Evolutionary conservation across 208 protist species (phyloP).

Genomic region (Trypanosoma caninum): DNA sequence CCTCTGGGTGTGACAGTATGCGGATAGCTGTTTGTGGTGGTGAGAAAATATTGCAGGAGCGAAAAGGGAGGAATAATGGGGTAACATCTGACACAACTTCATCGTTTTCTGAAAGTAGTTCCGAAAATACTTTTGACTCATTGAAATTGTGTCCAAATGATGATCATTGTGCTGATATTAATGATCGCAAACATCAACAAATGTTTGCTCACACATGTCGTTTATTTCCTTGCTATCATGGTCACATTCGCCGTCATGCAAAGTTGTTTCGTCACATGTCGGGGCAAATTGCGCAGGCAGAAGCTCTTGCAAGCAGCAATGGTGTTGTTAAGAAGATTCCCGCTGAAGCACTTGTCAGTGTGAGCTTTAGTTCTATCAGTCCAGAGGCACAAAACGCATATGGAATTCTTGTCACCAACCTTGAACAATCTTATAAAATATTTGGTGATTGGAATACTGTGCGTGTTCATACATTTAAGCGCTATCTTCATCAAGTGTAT

Average conservation of each 20-base stretch:
- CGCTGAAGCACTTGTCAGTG: conserved; percentile 59
- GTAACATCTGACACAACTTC: conserved; percentile 36
- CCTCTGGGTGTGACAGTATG: not conserved
- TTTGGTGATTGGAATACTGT: conserved; percentile 83
- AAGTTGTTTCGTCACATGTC: conserved; percentile 79
- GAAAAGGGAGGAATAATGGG: conserved; percentile 4
- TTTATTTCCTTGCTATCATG: conserved; percentile 84
- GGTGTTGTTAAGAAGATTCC: conserved; percentile 43
- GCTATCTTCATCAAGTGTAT: conserved; percentile 85
- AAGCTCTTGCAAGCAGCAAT: conserved; percentile 24
- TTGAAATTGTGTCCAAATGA: conserved; percentile 73
- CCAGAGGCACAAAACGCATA: conserved; percentile 77
- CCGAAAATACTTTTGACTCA: conserved; percentile 59
- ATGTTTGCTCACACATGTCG: conserved; percentile 85
- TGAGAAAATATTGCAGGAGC: not conserved
- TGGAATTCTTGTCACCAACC: conserved; percentile 74
- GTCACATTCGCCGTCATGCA: conserved; percentile 62
- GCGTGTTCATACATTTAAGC: conserved; percentile 85
- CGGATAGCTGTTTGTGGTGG: not conserved
- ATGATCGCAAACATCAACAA: conserved; percentile 79
- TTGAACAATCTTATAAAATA: conserved; percentile 78
- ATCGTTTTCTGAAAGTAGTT: conserved; percentile 56
- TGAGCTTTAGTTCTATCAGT: conserved; percentile 83
- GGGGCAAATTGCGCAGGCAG: conserved; percentile 57
- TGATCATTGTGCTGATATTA: conserved; percentile 64